Evolutionary conservation across 106 monocot species (phyloP), one percentile per base, ranked within the genome.

Genomic region (Vanilla planifolia): DNA sequence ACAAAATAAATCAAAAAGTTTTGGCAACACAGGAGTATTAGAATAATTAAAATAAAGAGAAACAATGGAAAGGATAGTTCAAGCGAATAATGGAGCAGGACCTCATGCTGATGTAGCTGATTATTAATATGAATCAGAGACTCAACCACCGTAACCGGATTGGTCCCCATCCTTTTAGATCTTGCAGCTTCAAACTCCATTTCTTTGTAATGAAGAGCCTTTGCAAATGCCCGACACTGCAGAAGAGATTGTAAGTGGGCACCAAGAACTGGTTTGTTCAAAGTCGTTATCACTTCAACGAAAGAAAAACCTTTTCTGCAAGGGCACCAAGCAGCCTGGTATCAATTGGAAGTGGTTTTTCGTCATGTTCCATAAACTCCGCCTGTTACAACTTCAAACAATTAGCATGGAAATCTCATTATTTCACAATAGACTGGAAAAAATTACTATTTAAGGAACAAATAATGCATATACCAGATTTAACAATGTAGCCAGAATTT

Each of bases 301-400:
- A 32, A 33, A 48, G 3, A 63, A 46, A 5, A 53, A 98, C 98
- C 92, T 98, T 92, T 62, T 98, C 92, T 63, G 98, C 92, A 77
- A 98, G 92, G 57, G 92, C 88, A 75, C 98, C 98, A 77, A 98
- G 91, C 17, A 98, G 73, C n/a, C 98, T 69, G 11, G 92, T 98
- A 73, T 98, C 98, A 32, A 98, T 98, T n/a, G 98, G 98, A 85
- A 98, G 98, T 27, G 85, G 98, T 70, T 98, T 98, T 59, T 98
- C 98, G 64, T 98, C 77, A 67, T 88, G 92, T 65, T 98, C 98
- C 98, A 98, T 98, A 80, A 98, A 98, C 67, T 98, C 98, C 56
- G 98, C 98, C 98, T 98, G 79, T 43, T 58, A 25, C 70, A 52
- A 34, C 41, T 61, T 36, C 62, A 29, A 21, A 51, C 2, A 63